phyloP scores from a whole-genome alignment of 75 land plant genomes.

The Pinus tabuliformis region DNA sequence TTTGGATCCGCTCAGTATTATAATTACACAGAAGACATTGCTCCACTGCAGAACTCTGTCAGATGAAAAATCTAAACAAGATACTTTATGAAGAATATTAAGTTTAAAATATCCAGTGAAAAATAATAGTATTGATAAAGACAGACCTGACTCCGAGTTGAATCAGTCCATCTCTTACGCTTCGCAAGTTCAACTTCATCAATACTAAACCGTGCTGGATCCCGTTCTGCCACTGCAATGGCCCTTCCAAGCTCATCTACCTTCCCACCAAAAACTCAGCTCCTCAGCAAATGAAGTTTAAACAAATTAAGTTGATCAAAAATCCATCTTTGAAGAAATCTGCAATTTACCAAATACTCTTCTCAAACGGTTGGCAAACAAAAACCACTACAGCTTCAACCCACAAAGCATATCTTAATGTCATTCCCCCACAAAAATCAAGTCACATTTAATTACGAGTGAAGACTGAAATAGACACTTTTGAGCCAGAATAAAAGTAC shows the following conservation, averaged over 20 bases:
- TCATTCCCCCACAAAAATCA: neutral
- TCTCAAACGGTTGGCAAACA: neutral
- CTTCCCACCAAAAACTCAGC: slow-evolving; percentile 58
- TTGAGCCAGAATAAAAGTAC: neutral
- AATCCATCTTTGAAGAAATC: neutral
- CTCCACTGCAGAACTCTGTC: neutral
- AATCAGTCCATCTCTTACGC: slow-evolving; percentile 75
- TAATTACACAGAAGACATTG: neutral
- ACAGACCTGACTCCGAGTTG: slow-evolving; percentile 67
- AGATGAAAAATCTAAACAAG: neutral
- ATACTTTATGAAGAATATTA: no score
- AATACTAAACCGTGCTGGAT: slow-evolving; percentile 73
- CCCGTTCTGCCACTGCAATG: slow-evolving; percentile 77
- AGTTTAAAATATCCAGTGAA: neutral
- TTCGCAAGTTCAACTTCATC: slow-evolving; percentile 75
- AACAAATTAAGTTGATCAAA: slow-evolving; percentile 8
- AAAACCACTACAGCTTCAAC: neutral
- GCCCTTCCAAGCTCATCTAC: slow-evolving; percentile 92
- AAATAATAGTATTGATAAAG: neutral
- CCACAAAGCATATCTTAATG: neutral
- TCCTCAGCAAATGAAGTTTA: slow-evolving; percentile 22
- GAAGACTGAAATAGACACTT: neutral
- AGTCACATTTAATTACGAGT: neutral
- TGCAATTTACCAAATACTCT: neutral
- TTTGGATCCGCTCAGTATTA: neutral